These are phyloP conservation scores for Thermomyces lanuginosus DNA, from an alignment of 2,329 filamentous ascomycete genomes.

Conservation along the genomic window DNA sequence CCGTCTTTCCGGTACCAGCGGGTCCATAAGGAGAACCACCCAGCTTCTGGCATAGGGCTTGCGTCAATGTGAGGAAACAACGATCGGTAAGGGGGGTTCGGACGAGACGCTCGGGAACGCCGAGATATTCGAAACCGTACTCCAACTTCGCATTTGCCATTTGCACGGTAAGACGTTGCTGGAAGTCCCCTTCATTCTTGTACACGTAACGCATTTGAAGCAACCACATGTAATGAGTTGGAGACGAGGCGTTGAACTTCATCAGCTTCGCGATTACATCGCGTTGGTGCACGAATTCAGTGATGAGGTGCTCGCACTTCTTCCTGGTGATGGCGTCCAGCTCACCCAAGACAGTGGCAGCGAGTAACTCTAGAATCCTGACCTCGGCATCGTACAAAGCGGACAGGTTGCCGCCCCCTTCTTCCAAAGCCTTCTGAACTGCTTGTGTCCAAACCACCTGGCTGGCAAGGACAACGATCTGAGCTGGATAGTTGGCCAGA, in stretches of 20 bases:
- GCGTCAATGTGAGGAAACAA: conserved; percentile 94
- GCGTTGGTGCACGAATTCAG: conserved; percentile 94
- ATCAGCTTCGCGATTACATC: conserved; percentile 82
- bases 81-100: conserved; percentile 92
- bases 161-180: conserved; percentile 71
- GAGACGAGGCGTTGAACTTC: conserved; percentile 53
- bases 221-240: conserved; percentile 80
- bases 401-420: conserved; percentile 53
- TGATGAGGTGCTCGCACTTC: conserved; percentile 97
- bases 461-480: conserved; percentile 86
- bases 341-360: conserved; percentile 76
- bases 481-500: conserved; percentile 70
- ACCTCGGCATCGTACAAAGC: conserved; percentile 67
- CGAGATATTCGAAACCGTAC: conserved; percentile 96
- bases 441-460: conserved; percentile 87
- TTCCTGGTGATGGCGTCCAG: conserved; percentile 74
- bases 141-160: conserved; percentile 94
- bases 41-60: conserved; percentile 84
- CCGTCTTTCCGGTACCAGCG: conserved; percentile 95
- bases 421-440: conserved; percentile 60
- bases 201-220: conserved; percentile 97
- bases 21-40: conserved; percentile 95
- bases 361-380: conserved; percentile 68
- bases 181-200: conserved; percentile 58
- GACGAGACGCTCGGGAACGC: conserved; percentile 88